These are phyloP conservation scores for Ustulina deusta DNA, from an alignment of 2,329 filamentous ascomycete genomes.

Conservation along the genomic window DNA sequence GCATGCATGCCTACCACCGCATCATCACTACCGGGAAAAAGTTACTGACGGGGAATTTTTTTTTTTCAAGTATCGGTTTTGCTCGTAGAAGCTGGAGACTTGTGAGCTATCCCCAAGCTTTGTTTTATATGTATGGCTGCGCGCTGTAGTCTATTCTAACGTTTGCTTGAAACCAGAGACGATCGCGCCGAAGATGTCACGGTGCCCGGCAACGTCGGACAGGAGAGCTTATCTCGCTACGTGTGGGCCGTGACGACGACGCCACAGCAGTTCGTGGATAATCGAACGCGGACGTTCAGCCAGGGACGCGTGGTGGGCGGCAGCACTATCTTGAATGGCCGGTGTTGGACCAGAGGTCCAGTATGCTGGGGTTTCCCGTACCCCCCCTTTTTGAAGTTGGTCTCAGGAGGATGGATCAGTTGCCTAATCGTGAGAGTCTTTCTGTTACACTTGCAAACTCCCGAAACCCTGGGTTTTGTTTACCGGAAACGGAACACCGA, in stretches of 20 bases:
- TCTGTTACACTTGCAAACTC: not conserved
- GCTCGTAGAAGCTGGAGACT: slow-evolving; percentile 46
- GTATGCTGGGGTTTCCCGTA: not conserved
- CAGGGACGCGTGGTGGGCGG: slow-evolving; percentile 57
- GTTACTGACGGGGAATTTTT: slow-evolving; percentile 30
- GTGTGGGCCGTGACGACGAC: slow-evolving; percentile 50
- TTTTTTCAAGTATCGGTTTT: slow-evolving; percentile 44
- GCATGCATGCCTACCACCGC: not conserved
- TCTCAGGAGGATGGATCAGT: not conserved
- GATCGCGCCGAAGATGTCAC: slow-evolving; percentile 46
- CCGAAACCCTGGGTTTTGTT: not conserved
- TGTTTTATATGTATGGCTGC: accelerated
- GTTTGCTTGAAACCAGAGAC: slow-evolving; percentile 37
- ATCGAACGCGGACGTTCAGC: slow-evolving; percentile 52
- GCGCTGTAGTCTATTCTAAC: slow-evolving; percentile 26
- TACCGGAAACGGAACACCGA: not conserved
- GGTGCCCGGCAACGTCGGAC: slow-evolving; percentile 45
- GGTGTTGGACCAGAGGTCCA: slow-evolving; percentile 55
- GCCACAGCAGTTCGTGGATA: slow-evolving; percentile 51
- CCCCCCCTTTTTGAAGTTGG: not conserved
- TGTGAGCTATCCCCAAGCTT: slow-evolving; percentile 39
- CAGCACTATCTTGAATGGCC: slow-evolving; percentile 56
- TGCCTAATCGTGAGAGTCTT: not conserved
- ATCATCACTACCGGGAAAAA: not conserved
- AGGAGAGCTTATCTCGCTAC: slow-evolving; percentile 46